A percentile compares a stretch with the other conserved stretches of the same genome.
Evolutionary conservation across 2,329 filamentous ascomycete species (phyloP).

Genomic region (Verticillium zaregamsianum): DNA sequence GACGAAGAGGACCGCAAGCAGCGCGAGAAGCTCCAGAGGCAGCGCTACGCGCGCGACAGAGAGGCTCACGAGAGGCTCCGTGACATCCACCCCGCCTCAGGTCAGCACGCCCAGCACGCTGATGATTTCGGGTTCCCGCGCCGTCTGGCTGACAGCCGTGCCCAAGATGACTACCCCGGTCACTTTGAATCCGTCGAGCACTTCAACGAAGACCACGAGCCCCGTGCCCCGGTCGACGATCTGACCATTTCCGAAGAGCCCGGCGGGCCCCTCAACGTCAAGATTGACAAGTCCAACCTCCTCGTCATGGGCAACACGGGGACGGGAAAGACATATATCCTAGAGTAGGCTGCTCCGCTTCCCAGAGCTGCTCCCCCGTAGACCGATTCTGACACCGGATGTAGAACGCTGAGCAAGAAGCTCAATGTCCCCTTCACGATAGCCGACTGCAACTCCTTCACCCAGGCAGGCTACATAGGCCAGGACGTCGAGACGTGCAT

Average conservation of each 20-base stretch:
- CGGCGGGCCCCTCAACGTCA: conserved; percentile 46
- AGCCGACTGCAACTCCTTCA: conserved; percentile 93
- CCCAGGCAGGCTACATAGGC: conserved; percentile 94
- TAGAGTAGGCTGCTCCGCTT: conserved; percentile 43
- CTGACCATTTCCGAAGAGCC: conserved; percentile 47
- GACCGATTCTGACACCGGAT: conserved; percentile 14
- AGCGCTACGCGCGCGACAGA: conserved; percentile 67
- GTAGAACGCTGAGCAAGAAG: conserved; percentile 81
- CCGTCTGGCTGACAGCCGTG: conserved; percentile 26
- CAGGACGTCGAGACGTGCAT: conserved; percentile 97
- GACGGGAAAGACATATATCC: conserved; percentile 94
- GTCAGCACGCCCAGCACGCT: conserved; percentile 39
- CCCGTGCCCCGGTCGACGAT: conserved; percentile 27
- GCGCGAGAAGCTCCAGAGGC: conserved; percentile 64
- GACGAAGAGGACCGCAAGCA: conserved; percentile 60
- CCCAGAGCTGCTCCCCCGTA: not conserved
- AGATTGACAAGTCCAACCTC: conserved; percentile 94
- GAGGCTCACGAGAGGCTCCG: conserved; percentile 48
- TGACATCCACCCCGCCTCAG: conserved; percentile 73
- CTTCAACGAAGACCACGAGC: conserved; percentile 28
- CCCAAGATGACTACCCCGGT: conserved; percentile 51
- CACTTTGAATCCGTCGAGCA: conserved; percentile 44
- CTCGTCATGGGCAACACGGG: conserved; percentile 88
- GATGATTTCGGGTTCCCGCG: conserved; percentile 9
- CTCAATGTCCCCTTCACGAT: conserved; percentile 96